Percentiles rank a stretch among this genome's conserved stretches.
Evolutionary conservation across 345 rosid genomes (phyloP).

Genomic region (Melaleuca quinquenervia): DNA sequence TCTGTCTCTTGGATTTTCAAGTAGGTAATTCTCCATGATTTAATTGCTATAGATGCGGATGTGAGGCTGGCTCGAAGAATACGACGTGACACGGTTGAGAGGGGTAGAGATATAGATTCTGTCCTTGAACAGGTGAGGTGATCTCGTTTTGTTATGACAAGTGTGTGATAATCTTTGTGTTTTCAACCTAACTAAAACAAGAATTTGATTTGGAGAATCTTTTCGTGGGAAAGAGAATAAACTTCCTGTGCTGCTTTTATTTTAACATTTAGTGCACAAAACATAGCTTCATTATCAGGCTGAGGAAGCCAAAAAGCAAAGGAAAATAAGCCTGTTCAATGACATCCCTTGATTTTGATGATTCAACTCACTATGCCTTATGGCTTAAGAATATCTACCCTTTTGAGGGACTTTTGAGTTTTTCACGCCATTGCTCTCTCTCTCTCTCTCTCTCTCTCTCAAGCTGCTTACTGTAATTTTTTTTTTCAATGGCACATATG

Average conservation of each 20-base stretch:
- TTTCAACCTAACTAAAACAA: background rate
- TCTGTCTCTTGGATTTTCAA: background rate
- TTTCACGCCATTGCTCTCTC: background rate
- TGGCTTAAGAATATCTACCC: background rate
- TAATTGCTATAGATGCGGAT: slow-evolving; percentile 78
- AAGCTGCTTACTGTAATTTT: background rate
- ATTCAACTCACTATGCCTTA: background rate
- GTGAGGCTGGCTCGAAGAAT: slow-evolving; percentile 99
- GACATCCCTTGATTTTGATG: background rate
- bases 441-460: background rate
- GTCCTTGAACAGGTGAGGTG: slow-evolving; percentile 90
- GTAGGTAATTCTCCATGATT: background rate
- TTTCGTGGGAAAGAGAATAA: background rate
- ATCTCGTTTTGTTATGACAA: background rate
- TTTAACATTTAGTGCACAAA: background rate
- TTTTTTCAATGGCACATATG: background rate
- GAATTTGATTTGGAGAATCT: background rate
- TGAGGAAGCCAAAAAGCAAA: background rate
- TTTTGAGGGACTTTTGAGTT: background rate
- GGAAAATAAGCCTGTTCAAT: background rate
- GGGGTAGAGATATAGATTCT: slow-evolving; percentile 91
- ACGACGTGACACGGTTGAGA: slow-evolving; percentile 91
- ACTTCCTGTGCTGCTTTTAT: background rate
- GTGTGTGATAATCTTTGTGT: background rate
- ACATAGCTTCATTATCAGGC: background rate